A percentile compares a stretch with the other conserved stretches of the same genome.
Conservation (phyloP, 2,329 filamentous ascomycete genomes). For the Fusarium sp. region DNA sequence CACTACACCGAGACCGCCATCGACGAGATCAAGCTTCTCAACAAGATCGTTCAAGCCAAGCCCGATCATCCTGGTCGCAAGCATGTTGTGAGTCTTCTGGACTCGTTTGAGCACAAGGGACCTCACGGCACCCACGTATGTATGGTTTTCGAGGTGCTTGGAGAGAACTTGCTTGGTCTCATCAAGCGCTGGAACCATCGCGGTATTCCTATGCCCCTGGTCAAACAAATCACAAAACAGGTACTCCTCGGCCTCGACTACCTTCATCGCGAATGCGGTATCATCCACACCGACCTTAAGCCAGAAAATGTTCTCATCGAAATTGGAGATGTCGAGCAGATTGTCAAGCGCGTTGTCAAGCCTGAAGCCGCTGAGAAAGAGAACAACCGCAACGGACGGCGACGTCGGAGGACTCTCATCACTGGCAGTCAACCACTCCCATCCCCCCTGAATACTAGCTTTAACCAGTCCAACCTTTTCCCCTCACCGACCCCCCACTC, state of each 20-base stretch:
- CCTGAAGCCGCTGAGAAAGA: slow-evolving; percentile 80
- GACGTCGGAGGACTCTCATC: slow-evolving; percentile 91
- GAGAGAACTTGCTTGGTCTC: slow-evolving; percentile 91
- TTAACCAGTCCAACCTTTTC: slow-evolving; percentile 82
- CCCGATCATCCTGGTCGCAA: slow-evolving; percentile 92
- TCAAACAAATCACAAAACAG: slow-evolving; percentile 99
- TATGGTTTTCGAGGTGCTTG: slow-evolving; percentile 99
- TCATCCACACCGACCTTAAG: slow-evolving; percentile 98
- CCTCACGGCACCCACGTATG: slow-evolving; percentile 97
- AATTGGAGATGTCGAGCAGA: slow-evolving; percentile 98
- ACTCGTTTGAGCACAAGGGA: slow-evolving; percentile 97
- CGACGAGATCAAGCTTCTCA: slow-evolving; percentile 98
- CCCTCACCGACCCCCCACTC: slow-evolving; percentile 71
- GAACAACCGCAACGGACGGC: slow-evolving; percentile 89
- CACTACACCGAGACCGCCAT: slow-evolving; percentile 99
- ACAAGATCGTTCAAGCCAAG: slow-evolving; percentile 95
- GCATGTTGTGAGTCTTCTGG: slow-evolving; percentile 94
- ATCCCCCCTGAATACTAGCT: slow-evolving; percentile 92
- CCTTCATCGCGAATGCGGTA: slow-evolving; percentile 96
- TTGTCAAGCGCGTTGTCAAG: slow-evolving; percentile 95
- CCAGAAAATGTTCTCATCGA: slow-evolving; percentile 99
- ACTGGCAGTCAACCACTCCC: slow-evolving; percentile 96
- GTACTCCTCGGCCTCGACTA: slow-evolving; percentile 96
- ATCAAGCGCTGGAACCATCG: slow-evolving; percentile 99
- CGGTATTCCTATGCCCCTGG: slow-evolving; percentile 93